Base-by-base conservation (phyloP, 768 basidiomycete species). In the Artomyces pyxidatus region DNA sequence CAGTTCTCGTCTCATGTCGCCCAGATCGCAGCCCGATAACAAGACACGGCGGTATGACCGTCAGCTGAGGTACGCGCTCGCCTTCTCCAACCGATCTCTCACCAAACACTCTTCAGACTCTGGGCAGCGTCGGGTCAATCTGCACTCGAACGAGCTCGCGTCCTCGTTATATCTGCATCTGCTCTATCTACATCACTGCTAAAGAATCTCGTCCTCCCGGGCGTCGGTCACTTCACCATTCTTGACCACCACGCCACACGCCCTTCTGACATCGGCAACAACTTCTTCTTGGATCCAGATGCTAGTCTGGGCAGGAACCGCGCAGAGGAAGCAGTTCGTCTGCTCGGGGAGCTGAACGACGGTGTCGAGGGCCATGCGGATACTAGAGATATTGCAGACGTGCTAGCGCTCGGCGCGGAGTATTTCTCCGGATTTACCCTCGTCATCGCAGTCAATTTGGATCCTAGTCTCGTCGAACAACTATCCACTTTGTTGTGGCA, bases 151-250 rank as follows among this genome's bases (percentile, higher is more conserved):
- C 74, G 81, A 3, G 76, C 92, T 11, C 78, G 84, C 41, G 73
- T 97, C 37, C 76, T 98, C 26, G 80, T 96, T 56, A 66, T 97
- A 50, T 85, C 83, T 35, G 84, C 73, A 0, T 81, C 83, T 21
- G 90, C 91, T 0, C 90, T 93, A 1, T 83, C 88, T 2, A 89
- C 92, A 27, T 85, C 89, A 42, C 80, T 89, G 56, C 75, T 99
- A 48, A 98, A 99, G 75, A 98, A 98, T 62, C 83, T 98, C 52
- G 92, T 98, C 32, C 79, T 98, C 7, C 96, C 96, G 2, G 95
- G 95, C 7, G 81, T 97, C 55, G 91, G 94, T n/a, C 81, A 88
- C 61, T 98, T 96, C 64, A 95, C 94, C 42, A 79, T 98, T 63
- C 78, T 96, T 51, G 92, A 94, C 60, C 67, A 76, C 21, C 62